Percentiles rank a stretch among this genome's conserved stretches.
phyloP scores from a whole-genome alignment of 495 filamentous ascomycete species.

The Evernia prunastri region DNA sequence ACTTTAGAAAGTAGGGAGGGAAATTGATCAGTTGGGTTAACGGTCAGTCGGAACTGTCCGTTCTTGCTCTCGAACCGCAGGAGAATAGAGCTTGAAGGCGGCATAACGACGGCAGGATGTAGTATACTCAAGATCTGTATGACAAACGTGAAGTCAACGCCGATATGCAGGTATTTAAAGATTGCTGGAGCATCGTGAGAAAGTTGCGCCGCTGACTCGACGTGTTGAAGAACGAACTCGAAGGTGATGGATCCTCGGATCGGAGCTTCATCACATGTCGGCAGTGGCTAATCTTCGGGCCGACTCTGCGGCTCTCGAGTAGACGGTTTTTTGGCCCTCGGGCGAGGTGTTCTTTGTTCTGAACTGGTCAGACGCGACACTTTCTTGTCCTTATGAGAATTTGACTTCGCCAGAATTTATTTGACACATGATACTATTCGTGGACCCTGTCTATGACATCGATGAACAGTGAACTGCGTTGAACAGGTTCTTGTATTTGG shows the following conservation, averaged over 20 bases:
- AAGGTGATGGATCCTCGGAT: not conserved
- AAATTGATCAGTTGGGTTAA: constrained; percentile 43
- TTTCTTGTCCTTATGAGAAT: not conserved
- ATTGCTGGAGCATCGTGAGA: not conserved
- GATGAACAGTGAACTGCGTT: not conserved
- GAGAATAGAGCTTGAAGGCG: constrained; percentile 39
- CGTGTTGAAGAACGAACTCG: constrained; percentile 1
- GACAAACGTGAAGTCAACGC: not conserved
- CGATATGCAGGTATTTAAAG: not conserved
- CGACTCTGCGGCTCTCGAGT: constrained; percentile 11
- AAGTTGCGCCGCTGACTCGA: not conserved
- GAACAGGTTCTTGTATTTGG: not conserved
- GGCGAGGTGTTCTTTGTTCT: constrained; percentile 20
- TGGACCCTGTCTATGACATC: not conserved
- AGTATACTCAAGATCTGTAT: not conserved
- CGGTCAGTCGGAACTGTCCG: constrained; percentile 49
- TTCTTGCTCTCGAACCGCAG: constrained; percentile 51
- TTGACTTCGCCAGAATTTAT: too few species aligned
- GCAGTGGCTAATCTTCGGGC: constrained; percentile 13
- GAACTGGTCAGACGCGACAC: not conserved
- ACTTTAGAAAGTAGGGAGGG: constrained; percentile 42
- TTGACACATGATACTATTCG: not conserved
- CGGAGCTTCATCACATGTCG: constrained; percentile 6
- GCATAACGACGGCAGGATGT: constrained; percentile 30
- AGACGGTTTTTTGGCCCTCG: not conserved